Conservation (phyloP, 1,284 basidiomycete genomes). For the Tylopilus sp. region DNA sequence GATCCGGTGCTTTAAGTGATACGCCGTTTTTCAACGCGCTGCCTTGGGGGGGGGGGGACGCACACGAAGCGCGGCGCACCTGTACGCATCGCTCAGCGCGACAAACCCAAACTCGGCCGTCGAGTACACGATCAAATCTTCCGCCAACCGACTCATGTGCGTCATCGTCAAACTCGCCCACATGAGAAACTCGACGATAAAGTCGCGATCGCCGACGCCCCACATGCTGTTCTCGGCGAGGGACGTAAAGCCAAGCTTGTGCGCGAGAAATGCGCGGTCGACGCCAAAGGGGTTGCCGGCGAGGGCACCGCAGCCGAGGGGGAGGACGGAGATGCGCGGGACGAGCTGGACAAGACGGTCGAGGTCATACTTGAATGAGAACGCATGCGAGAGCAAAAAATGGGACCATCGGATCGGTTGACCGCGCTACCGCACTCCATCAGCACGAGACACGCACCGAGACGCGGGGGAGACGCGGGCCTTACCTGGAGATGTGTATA, state of each 20-base stretch:
- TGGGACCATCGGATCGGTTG: slow-evolving; percentile 99
- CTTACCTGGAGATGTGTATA: slow-evolving; percentile 93
- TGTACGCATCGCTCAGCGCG: slow-evolving; percentile 93
- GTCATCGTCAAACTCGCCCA: slow-evolving; percentile 92
- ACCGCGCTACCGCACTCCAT: slow-evolving; percentile 59
- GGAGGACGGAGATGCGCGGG: slow-evolving; percentile 87
- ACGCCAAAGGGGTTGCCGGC: slow-evolving; percentile 95
- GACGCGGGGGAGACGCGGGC: too few relatives aligned
- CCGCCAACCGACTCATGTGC: slow-evolving; percentile 91
- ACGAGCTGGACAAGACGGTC: slow-evolving; percentile 82
- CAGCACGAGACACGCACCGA: neutral
- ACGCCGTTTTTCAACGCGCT: slow-evolving; percentile 2
- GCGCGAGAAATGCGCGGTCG: slow-evolving; percentile 84
- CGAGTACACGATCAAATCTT: slow-evolving; percentile 96
- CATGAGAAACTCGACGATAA: slow-evolving; percentile 96
- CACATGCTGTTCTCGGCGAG: slow-evolving; percentile 92
- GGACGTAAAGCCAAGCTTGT: slow-evolving; percentile 80
- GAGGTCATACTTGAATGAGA: slow-evolving; percentile 86
- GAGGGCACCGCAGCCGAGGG: slow-evolving; percentile 91
- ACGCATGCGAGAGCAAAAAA: slow-evolving; percentile 91
- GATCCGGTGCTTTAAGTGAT: slow-evolving; percentile 80
- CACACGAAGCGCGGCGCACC: slow-evolving; percentile 44
- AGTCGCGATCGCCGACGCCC: slow-evolving; percentile 96
- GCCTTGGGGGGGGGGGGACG: neutral
- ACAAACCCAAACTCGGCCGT: slow-evolving; percentile 97